These are phyloP conservation scores for Sugiyamaella boreocaroliniensis DNA, from an alignment of 805 yeast species.

Conservation along the genomic window DNA sequence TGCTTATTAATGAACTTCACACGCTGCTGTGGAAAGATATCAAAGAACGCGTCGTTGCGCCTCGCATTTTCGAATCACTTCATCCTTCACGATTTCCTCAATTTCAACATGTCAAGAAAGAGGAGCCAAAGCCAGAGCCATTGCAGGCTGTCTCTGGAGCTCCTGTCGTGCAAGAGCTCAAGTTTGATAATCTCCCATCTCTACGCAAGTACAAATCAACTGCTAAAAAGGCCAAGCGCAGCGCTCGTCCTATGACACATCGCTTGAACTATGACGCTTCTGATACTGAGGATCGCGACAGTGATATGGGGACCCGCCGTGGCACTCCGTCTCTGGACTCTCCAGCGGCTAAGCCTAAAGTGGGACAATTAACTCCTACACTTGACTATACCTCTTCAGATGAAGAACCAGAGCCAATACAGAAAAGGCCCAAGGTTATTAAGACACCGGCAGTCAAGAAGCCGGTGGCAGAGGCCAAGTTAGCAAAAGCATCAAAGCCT, in stretches of 20 bases:
- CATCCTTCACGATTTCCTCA: conserved; percentile 36
- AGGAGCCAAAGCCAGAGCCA: not conserved
- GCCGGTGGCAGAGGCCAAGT: not conserved
- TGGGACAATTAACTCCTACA: conserved; percentile 11
- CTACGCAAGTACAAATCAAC: conserved; percentile 24
- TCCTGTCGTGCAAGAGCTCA: not conserved
- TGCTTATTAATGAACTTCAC: conserved; percentile 58
- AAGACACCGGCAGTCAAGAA: not conserved
- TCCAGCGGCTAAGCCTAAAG: conserved; percentile 6
- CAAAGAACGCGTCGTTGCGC: conserved; percentile 64
- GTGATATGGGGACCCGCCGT: not conserved
- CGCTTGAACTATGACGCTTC: conserved; percentile 21
- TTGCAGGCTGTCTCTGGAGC: not conserved
- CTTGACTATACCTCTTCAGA: conserved; percentile 44
- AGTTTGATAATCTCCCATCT: conserved; percentile 15
- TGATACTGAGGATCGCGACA: conserved; percentile 18
- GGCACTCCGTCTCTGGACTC: not conserved
- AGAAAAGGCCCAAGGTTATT: not conserved
- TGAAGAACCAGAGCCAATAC: conserved; percentile 16
- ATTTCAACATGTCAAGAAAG: not conserved
- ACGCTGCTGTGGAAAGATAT: conserved; percentile 62
- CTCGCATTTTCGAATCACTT: conserved; percentile 55
- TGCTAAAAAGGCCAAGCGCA: conserved; percentile 6
- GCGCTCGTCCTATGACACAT: conserved; percentile 28
- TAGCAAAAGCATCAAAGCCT: not conserved